Conservation (phyloP, 2,329 filamentous ascomycete species). For the Ramichloridium luteum region DNA sequence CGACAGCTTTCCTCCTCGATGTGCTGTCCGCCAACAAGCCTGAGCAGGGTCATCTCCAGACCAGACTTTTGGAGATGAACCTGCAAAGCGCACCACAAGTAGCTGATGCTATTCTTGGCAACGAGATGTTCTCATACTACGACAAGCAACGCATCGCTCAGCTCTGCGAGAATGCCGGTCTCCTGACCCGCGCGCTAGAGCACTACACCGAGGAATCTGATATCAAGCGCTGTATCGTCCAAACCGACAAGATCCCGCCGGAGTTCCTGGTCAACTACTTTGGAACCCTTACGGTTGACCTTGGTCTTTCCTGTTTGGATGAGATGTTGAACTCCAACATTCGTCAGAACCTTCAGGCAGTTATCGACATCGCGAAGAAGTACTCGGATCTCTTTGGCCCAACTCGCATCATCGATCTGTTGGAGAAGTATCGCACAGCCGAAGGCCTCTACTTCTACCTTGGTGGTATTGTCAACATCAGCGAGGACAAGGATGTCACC, state of each 20-base stretch:
- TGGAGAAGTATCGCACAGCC: conserved; percentile 94
- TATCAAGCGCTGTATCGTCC: conserved; percentile 81
- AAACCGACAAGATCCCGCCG: conserved; percentile 73
- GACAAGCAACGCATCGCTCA: conserved; percentile 80
- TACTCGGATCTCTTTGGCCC: conserved; percentile 90
- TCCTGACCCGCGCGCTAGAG: conserved; percentile 62
- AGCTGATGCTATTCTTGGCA: conserved; percentile 91
- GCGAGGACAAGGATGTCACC: conserved; percentile 86
- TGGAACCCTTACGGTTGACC: conserved; percentile 85
- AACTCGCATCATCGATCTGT: conserved; percentile 76
- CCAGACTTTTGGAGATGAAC: conserved; percentile 95
- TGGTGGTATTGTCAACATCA: conserved; percentile 93
- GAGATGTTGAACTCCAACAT: conserved; percentile 97
- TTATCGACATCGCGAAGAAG: conserved; percentile 92
- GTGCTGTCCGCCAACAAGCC: conserved; percentile 89
- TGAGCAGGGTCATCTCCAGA: conserved; percentile 88
- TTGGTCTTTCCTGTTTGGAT: conserved; percentile 85
- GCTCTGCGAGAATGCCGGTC: conserved; percentile 84
- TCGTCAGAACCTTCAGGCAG: conserved; percentile 87
- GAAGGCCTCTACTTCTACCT: conserved; percentile 98
- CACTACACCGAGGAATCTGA: conserved; percentile 83
- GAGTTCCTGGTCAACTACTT: conserved; percentile 93
- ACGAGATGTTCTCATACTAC: conserved; percentile 97
- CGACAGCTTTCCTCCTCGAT: conserved; percentile 94
- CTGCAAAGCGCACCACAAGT: conserved; percentile 92